Conservation (phyloP, 1,284 basidiomycete genomes). For the Ustilago cynodontis region DNA sequence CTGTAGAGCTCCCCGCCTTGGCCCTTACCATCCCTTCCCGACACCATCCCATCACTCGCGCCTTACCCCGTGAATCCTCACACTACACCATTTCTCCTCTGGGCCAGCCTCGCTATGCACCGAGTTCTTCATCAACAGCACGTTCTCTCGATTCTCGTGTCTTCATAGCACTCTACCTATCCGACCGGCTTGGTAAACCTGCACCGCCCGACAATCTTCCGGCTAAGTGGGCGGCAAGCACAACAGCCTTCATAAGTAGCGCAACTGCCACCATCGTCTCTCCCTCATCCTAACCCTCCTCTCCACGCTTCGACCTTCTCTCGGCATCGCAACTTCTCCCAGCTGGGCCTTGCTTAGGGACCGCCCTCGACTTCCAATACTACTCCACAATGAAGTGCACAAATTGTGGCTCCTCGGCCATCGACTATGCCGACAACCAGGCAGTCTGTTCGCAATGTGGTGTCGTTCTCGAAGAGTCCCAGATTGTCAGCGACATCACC, state of each 20-base stretch:
- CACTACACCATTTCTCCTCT: background rate
- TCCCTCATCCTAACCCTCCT: background rate
- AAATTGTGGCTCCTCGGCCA: slow-evolving; percentile 61
- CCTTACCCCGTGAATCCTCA: background rate
- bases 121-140: background rate
- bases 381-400: slow-evolving; percentile 58
- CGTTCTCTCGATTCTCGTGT: background rate
- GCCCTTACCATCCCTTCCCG: background rate
- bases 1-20: background rate
- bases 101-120: background rate
- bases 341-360: background rate
- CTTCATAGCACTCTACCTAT: background rate
- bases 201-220: background rate
- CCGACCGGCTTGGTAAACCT: background rate
- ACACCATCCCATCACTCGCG: background rate
- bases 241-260: background rate
- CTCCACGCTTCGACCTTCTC: background rate
- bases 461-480: slow-evolving; percentile 88
- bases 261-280: background rate
- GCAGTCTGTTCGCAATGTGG: slow-evolving; percentile 67
- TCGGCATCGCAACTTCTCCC: background rate
- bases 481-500: slow-evolving; percentile 90
- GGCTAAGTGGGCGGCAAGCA: background rate
- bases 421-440: slow-evolving; percentile 62
- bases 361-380: background rate